Conservation (phyloP, 306 rosid genomes). For the Glycine tomentella region DNA sequence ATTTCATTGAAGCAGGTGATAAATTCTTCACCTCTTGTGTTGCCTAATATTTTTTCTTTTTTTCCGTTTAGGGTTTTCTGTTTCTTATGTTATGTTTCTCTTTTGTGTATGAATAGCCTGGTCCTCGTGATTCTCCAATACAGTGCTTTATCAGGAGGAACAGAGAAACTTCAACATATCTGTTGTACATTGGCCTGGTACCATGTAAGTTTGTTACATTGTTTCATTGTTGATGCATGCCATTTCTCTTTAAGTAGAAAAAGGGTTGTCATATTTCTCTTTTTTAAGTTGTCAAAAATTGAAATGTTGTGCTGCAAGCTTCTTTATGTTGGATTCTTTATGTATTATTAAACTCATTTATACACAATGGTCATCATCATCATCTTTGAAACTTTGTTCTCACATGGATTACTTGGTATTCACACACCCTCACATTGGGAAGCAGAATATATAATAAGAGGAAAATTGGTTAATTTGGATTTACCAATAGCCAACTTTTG, state of each 20-base stretch:
- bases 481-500: slow-evolving; percentile 6
- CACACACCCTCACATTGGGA: background rate
- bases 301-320: slow-evolving; percentile 23
- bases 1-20: slow-evolving; percentile 92
- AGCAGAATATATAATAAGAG: slow-evolving; percentile 5
- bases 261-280: background rate
- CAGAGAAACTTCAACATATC: slow-evolving; percentile 74
- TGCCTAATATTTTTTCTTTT: background rate
- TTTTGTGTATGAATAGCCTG: slow-evolving; percentile 65
- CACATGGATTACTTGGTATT: slow-evolving; percentile 32
- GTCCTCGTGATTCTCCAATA: slow-evolving; percentile 77
- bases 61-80: slow-evolving; percentile 13
- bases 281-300: slow-evolving; percentile 10
- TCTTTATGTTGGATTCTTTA: slow-evolving; percentile 26
- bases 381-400: slow-evolving; percentile 8
- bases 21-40: slow-evolving; percentile 1
- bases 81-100: slow-evolving; percentile 30
- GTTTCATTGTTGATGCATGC: background rate
- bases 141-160: slow-evolving; percentile 88
- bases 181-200: slow-evolving; percentile 69
- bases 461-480: slow-evolving; percentile 28
- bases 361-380: background rate
- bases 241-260: background rate
- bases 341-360: slow-evolving; percentile 21
- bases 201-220: slow-evolving; percentile 67